Evolutionary conservation across 495 filamentous ascomycete genomes (phyloP).

Genomic region (Podospora pseudocomata): DNA sequence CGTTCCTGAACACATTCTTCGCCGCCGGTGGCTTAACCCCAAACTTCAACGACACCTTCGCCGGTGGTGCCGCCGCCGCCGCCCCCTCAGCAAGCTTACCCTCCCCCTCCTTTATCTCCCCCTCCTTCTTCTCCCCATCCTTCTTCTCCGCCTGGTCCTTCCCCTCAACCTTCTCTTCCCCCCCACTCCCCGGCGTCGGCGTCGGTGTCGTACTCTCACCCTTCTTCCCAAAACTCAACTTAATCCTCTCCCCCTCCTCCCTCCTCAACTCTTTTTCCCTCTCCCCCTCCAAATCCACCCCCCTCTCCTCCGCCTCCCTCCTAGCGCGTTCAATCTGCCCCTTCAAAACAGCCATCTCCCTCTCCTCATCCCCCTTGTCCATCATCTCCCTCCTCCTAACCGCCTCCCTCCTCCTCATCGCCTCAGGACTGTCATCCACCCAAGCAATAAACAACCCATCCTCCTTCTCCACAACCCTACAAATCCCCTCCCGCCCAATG

Average conservation of each 20-base stretch:
- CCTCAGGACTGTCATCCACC: slow-evolving; percentile 86
- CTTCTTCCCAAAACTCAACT: slow-evolving; percentile 60
- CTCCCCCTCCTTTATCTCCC: slow-evolving; percentile 11
- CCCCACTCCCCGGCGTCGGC: slow-evolving; percentile 5
- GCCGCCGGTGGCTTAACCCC: slow-evolving; percentile 53
- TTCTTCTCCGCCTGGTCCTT: not conserved
- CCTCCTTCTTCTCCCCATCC: slow-evolving; percentile 4
- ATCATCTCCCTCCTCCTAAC: slow-evolving; percentile 76
- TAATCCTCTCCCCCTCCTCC: slow-evolving; percentile 73
- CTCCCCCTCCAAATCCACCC: slow-evolving; percentile 41
- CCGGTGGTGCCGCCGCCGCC: slow-evolving; percentile 10
- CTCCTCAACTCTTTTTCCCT: slow-evolving; percentile 56
- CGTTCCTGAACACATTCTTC: slow-evolving; percentile 84
- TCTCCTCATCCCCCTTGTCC: slow-evolving; percentile 85
- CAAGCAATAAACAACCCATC: slow-evolving; percentile 83
- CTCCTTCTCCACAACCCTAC: slow-evolving; percentile 81
- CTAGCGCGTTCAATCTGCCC: slow-evolving; percentile 77
- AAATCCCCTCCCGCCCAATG: slow-evolving; percentile 78
- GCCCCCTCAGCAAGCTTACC: not conserved
- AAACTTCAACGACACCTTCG: slow-evolving; percentile 56
- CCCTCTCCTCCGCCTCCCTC: slow-evolving; percentile 48
- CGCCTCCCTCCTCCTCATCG: slow-evolving; percentile 72
- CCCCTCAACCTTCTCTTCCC: not conserved
- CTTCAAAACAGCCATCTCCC: slow-evolving; percentile 73
- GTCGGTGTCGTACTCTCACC: slow-evolving; percentile 5